Conservation (phyloP, 306 rosid genomes). For the Trifolium fragiferum region DNA sequence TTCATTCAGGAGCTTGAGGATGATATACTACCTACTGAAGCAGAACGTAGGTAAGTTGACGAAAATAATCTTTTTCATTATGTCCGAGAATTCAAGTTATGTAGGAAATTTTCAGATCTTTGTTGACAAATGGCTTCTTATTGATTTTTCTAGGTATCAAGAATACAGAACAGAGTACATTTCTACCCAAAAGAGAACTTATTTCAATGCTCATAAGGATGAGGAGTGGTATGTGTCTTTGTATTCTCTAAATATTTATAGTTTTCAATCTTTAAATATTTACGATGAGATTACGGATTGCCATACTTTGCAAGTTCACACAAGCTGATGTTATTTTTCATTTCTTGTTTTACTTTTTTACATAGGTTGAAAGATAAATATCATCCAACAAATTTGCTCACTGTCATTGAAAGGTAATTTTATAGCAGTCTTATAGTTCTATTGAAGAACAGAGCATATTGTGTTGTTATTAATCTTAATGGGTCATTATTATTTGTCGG, state of each 20-base stretch:
- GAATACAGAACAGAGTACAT: slow-evolving; percentile 95
- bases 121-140: slow-evolving; percentile 17
- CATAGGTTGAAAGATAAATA: slow-evolving; percentile 94
- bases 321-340: slow-evolving; percentile 12
- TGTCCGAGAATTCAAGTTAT: slow-evolving; percentile 18
- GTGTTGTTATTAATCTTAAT: slow-evolving; percentile 17
- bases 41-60: slow-evolving; percentile 83
- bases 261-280: slow-evolving; percentile 34
- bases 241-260: slow-evolving; percentile 1
- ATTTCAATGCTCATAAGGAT: slow-evolving; percentile 90
- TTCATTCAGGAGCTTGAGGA: slow-evolving; percentile 99
- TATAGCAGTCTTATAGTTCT: slow-evolving; percentile 27
- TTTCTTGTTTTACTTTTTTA: slow-evolving; percentile 41
- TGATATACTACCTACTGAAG: slow-evolving; percentile 93
- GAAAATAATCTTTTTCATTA: slow-evolving; percentile 32
- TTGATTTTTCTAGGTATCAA: slow-evolving; percentile 71
- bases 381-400: slow-evolving; percentile 89
- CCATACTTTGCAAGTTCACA: slow-evolving; percentile 22
- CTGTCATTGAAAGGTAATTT: slow-evolving; percentile 85
- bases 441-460: slow-evolving; percentile 16
- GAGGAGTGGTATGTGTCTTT: slow-evolving; percentile 76
- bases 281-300: not conserved
- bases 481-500: not conserved
- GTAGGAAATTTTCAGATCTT: slow-evolving; percentile 4
- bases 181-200: slow-evolving; percentile 87